Evolutionary conservation across 371 early-diverging fungal genomes (phyloP).

Genomic region (Rhizopus microsporus): DNA sequence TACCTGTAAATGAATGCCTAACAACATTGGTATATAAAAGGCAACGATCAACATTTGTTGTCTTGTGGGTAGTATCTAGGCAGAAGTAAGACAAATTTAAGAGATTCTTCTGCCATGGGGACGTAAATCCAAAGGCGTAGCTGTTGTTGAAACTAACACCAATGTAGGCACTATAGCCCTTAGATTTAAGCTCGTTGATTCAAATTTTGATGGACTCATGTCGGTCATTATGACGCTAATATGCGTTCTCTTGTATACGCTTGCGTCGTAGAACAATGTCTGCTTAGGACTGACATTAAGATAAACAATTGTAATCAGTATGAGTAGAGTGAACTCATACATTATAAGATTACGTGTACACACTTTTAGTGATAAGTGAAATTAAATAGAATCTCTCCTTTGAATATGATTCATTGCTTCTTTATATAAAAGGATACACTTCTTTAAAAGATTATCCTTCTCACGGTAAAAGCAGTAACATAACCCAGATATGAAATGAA

Average conservation of each 20-base stretch:
- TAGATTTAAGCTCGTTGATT: not conserved
- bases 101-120: constrained; percentile 1
- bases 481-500: no score
- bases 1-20: constrained; percentile 1
- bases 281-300: not conserved
- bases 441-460: no score
- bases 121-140: not conserved
- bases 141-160: not conserved
- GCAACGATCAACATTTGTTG: constrained; percentile 2
- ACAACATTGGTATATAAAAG: constrained; percentile 5
- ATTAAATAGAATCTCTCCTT: no score
- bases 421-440: no score
- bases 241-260: not conserved
- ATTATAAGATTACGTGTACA: no score
- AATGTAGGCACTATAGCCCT: not conserved
- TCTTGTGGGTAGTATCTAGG: not conserved
- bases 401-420: no score
- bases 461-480: not conserved
- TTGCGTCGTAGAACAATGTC: no score
- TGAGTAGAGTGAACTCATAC: no score
- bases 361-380: no score
- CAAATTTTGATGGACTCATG: constrained; percentile 2
- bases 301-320: constrained; percentile 4
- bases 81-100: not conserved
- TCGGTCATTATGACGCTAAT: not conserved